Evolutionary conservation across 352 stramenopile species (phyloP).

Genomic region (Globisporangium perplexum): DNA sequence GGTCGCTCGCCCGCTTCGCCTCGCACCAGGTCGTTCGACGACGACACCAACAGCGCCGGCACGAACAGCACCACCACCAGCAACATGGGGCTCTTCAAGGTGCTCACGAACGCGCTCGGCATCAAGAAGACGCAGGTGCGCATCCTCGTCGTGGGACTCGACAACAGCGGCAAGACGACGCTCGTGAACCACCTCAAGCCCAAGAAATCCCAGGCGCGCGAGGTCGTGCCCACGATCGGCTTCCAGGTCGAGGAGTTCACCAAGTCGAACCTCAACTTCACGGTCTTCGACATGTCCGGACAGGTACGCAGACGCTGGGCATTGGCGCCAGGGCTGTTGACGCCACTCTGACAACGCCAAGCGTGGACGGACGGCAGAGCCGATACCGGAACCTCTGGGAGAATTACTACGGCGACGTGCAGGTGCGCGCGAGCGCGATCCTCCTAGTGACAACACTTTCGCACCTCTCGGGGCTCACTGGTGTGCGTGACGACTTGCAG

Average conservation of each 20-base stretch:
- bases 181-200: conserved; percentile 91
- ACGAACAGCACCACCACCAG: background rate
- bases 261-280: conserved; percentile 91
- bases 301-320: conserved; percentile 31
- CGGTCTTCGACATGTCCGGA: conserved; percentile 89
- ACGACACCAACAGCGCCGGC: background rate
- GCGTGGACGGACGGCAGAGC: conserved; percentile 34
- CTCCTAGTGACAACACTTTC: too few species aligned
- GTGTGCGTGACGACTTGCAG: too few species aligned
- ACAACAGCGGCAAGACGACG: conserved; percentile 91
- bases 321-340: too few species aligned
- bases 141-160: conserved; percentile 87
- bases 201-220: conserved; percentile 73
- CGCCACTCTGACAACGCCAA: too few species aligned
- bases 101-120: conserved; percentile 64
- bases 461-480: too few species aligned
- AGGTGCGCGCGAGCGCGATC: conserved; percentile 21
- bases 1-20: too few species aligned
- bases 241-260: conserved; percentile 89
- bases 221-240: conserved; percentile 87
- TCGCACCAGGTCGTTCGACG: too few species aligned
- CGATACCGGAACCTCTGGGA: conserved; percentile 81
- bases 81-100: conserved; percentile 84
- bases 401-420: conserved; percentile 81
- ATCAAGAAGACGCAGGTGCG: conserved; percentile 81